Conservation (phyloP, 257 asterid species). For the Anisodus acutangulus region DNA sequence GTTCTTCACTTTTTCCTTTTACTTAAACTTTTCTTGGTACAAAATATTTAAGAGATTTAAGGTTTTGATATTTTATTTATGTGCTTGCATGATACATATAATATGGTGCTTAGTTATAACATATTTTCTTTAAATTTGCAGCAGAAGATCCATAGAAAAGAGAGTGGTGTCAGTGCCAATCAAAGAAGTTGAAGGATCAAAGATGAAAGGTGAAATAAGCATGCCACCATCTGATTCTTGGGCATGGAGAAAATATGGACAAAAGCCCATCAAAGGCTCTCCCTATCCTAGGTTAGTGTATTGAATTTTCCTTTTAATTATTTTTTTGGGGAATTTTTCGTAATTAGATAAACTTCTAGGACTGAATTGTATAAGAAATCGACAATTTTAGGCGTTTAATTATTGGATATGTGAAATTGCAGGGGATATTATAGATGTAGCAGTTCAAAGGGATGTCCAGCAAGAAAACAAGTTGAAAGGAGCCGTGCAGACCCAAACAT, state of each 20-base stretch:
- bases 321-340: not conserved
- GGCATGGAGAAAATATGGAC: slow-evolving; percentile 99
- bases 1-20: not conserved
- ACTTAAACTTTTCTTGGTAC: not conserved
- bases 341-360: not conserved
- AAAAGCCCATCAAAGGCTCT: slow-evolving; percentile 94
- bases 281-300: slow-evolving; percentile 83
- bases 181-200: slow-evolving; percentile 68
- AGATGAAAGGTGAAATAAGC: slow-evolving; percentile 75
- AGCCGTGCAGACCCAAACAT: slow-evolving; percentile 68
- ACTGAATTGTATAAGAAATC: not conserved
- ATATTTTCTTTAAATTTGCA: slow-evolving; percentile 37
- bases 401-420: slow-evolving; percentile 24
- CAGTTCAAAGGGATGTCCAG: slow-evolving; percentile 96
- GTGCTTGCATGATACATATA: slow-evolving; percentile 44
- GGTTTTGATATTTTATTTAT: not conserved
- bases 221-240: slow-evolving; percentile 97
- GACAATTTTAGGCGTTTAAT: not conserved
- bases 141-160: slow-evolving; percentile 71
- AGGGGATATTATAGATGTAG: slow-evolving; percentile 96
- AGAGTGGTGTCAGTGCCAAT: slow-evolving; percentile 80
- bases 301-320: not conserved
- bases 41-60: not conserved
- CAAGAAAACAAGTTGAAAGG: slow-evolving; percentile 94
- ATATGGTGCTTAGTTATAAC: not conserved